A percentile compares a stretch with the other conserved stretches of the same genome.
Conservation (phyloP, 108 stramenopile species). For the Bacterosira constricta region DNA sequence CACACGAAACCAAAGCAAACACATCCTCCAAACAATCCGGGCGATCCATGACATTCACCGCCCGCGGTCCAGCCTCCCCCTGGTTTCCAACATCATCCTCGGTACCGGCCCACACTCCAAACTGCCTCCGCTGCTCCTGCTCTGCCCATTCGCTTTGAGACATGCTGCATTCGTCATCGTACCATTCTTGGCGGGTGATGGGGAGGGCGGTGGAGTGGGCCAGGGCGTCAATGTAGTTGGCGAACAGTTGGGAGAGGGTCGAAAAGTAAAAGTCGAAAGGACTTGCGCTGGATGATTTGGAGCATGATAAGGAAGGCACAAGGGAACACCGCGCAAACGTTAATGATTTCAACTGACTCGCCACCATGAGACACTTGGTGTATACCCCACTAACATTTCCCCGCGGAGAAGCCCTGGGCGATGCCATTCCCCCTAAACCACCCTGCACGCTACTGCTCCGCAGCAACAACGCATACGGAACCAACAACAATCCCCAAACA, state of each 20-base stretch:
- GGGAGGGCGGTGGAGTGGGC: constrained; percentile 59
- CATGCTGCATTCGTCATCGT: constrained; percentile 62
- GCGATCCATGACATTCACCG: constrained; percentile 75
- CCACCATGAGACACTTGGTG: constrained; percentile 54
- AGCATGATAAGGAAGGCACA: constrained; percentile 56
- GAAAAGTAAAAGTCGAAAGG: constrained; percentile 69
- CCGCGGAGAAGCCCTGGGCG: no score
- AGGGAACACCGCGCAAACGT: constrained; percentile 72
- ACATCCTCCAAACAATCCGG: constrained; percentile 89
- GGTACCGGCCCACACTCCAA: constrained; percentile 58
- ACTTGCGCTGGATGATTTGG: constrained; percentile 17
- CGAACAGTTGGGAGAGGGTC: constrained; percentile 65
- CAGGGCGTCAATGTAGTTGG: constrained; percentile 68
- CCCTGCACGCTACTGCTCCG: constrained; percentile 39
- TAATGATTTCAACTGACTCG: constrained; percentile 66
- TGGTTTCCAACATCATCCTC: constrained; percentile 25
- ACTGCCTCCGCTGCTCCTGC: constrained; percentile 58
- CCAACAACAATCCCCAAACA: constrained; percentile 69
- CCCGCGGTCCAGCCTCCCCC: constrained; percentile 47
- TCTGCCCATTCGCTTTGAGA: constrained; percentile 59
- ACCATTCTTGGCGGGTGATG: constrained; percentile 71
- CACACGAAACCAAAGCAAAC: constrained; percentile 62
- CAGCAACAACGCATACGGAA: constrained; percentile 68
- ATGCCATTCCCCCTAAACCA: no score
- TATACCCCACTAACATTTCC: constrained; percentile 54